These are phyloP conservation scores for Malus asiatica DNA, from an alignment of 306 rosid species.

Conservation along the genomic window DNA sequence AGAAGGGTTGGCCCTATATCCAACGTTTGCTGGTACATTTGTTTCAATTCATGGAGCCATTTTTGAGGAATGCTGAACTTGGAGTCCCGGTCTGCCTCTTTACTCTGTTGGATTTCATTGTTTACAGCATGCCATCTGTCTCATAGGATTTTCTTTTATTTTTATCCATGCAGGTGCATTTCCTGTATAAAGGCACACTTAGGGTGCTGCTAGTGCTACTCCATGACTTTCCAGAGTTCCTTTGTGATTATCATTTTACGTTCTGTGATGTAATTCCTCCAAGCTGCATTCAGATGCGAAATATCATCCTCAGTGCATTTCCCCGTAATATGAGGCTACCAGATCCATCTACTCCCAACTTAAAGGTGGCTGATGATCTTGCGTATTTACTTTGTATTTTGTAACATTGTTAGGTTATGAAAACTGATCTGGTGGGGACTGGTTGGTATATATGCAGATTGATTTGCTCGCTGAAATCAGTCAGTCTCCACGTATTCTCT, in stretches of 20 bases:
- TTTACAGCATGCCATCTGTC: not conserved
- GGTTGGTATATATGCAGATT: conserved; percentile 45
- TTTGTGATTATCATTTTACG: conserved; percentile 93
- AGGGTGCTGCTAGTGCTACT: conserved; percentile 94
- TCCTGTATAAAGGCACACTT: conserved; percentile 89
- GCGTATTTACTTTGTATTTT: conserved; percentile 1
- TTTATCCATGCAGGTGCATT: conserved; percentile 52
- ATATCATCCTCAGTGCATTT: conserved; percentile 93
- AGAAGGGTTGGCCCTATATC: conserved; percentile 86
- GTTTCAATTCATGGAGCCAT: conserved; percentile 96
- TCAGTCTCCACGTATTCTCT: conserved; percentile 78
- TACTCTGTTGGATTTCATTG: not conserved
- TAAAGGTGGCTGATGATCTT: conserved; percentile 50
- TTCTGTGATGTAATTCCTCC: conserved; percentile 97
- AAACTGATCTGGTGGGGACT: not conserved
- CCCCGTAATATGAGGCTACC: conserved; percentile 98
- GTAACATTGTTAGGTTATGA: not conserved
- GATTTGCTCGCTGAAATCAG: conserved; percentile 90
- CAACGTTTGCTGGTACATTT: conserved; percentile 87
- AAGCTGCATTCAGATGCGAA: conserved; percentile 96
- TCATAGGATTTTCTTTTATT: not conserved
- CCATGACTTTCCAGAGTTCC: conserved; percentile 94
- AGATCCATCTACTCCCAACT: conserved; percentile 87
- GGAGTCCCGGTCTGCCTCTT: conserved; percentile 61
- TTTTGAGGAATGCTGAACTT: conserved; percentile 91